Evolutionary conservation across 257 asterid species (phyloP).

Genomic region (Ehretia macrophylla): DNA sequence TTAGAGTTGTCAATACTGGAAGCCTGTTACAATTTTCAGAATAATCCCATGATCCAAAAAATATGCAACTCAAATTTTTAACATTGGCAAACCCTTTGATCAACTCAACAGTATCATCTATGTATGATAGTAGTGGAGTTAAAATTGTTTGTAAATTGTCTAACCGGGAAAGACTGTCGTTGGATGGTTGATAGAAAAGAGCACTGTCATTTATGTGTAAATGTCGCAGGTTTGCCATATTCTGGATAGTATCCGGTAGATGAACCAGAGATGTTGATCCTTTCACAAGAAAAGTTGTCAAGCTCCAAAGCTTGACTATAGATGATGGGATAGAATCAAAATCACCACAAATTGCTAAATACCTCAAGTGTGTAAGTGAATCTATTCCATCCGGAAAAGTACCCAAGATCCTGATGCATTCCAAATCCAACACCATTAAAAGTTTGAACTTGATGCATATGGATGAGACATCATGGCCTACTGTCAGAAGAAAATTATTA

Average conservation of each 20-base stretch:
- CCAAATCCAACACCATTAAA: neutral
- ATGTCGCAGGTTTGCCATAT: slow-evolving; percentile 12
- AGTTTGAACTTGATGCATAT: neutral
- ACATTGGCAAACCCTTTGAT: slow-evolving; percentile 8
- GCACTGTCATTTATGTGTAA: slow-evolving; percentile 4
- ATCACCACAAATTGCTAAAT: neutral
- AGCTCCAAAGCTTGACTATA: neutral
- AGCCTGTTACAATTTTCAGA: neutral
- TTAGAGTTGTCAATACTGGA: neutral
- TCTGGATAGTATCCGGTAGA: slow-evolving; percentile 8
- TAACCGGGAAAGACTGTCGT: neutral
- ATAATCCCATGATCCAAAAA: neutral
- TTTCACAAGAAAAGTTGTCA: neutral
- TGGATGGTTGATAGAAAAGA: neutral
- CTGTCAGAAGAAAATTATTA: too few relatives aligned
- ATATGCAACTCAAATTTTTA: slow-evolving; percentile 9
- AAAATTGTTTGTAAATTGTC: slow-evolving; percentile 12
- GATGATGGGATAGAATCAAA: neutral
- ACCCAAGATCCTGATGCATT: neutral
- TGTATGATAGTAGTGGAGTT: slow-evolving; percentile 1
- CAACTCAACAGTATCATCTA: neutral
- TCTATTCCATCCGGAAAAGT: neutral
- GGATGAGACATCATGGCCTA: neutral
- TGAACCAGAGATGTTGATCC: neutral
- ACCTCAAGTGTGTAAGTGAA: neutral